These are phyloP conservation scores for Trichoderma guizhouense DNA, from an alignment of 2,329 filamentous ascomycete genomes.

Conservation along the genomic window DNA sequence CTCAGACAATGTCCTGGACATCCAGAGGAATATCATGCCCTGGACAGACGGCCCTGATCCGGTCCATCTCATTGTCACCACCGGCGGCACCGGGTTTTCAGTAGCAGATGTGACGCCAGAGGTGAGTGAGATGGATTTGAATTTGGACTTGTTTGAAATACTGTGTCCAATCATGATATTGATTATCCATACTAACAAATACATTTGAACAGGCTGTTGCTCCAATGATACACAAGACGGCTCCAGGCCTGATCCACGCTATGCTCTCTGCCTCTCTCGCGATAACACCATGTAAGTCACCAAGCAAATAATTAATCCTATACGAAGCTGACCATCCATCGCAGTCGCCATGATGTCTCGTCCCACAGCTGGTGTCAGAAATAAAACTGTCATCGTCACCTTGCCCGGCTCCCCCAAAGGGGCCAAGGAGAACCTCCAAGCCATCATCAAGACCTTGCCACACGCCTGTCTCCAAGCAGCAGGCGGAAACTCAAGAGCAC, in stretches of 20 bases:
- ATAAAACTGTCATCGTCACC: constrained; percentile 79
- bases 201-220: constrained; percentile 62
- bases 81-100: constrained; percentile 91
- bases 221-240: constrained; percentile 76
- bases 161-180: not conserved
- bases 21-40: constrained; percentile 66
- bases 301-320: not conserved
- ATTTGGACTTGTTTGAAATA: not conserved
- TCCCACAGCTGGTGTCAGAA: constrained; percentile 82
- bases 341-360: constrained; percentile 94
- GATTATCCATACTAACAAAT: not conserved
- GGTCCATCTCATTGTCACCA: constrained; percentile 78
- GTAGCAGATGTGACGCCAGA: constrained; percentile 83
- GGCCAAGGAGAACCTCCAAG: constrained; percentile 86
- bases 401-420: constrained; percentile 94
- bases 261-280: constrained; percentile 84
- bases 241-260: constrained; percentile 86
- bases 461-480: constrained; percentile 92
- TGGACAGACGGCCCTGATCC: constrained; percentile 68
- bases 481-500: constrained; percentile 72
- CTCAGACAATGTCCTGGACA: constrained; percentile 68
- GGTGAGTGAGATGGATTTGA: constrained; percentile 43
- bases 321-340: not conserved
- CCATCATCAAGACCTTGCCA: constrained; percentile 83
- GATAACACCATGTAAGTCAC: constrained; percentile 81